Percentiles rank a stretch among this genome's conserved stretches.
These are phyloP conservation scores for Aristolochia fimbriata DNA, from an alignment of 164 flowering plant species.

Conservation along the genomic window DNA sequence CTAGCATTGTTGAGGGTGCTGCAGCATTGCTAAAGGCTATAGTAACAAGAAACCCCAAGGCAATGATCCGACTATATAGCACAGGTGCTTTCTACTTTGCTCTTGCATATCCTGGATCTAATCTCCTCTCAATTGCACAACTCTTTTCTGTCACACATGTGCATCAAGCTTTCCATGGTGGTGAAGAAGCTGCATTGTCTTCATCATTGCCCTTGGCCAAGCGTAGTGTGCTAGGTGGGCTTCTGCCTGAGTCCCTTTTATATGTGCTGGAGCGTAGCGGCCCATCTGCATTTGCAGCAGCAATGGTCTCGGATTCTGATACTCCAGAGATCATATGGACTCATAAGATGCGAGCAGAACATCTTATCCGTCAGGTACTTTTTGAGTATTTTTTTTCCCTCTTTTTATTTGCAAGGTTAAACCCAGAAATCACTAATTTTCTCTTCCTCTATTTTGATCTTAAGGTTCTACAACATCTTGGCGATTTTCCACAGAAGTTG, in stretches of 20 bases:
- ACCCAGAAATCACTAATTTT: not conserved
- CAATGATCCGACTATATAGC: conserved; percentile 90
- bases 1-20: conserved; percentile 83
- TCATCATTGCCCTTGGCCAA: conserved; percentile 94
- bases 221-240: conserved; percentile 95
- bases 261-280: conserved; percentile 98
- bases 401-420: not conserved
- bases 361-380: conserved; percentile 83
- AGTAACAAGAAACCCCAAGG: conserved; percentile 96
- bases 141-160: conserved; percentile 89
- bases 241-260: conserved; percentile 90
- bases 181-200: conserved; percentile 98
- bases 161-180: conserved; percentile 99
- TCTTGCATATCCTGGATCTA: conserved; percentile 95
- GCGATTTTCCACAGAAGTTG: conserved; percentile 94
- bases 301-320: conserved; percentile 99
- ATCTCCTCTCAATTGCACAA: conserved; percentile 84
- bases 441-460: conserved; percentile 1
- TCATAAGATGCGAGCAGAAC: conserved; percentile 97
- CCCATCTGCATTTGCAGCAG: conserved; percentile 91
- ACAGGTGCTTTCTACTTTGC: conserved; percentile 98
- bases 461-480: conserved; percentile 98
- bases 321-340: conserved; percentile 99
- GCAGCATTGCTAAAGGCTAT: conserved; percentile 87
- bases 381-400: not conserved